Evolutionary conservation across 106 monocot genomes (phyloP), one percentile per base, ranked within the genome.

Genomic region (Platanthera zijinensis): DNA sequence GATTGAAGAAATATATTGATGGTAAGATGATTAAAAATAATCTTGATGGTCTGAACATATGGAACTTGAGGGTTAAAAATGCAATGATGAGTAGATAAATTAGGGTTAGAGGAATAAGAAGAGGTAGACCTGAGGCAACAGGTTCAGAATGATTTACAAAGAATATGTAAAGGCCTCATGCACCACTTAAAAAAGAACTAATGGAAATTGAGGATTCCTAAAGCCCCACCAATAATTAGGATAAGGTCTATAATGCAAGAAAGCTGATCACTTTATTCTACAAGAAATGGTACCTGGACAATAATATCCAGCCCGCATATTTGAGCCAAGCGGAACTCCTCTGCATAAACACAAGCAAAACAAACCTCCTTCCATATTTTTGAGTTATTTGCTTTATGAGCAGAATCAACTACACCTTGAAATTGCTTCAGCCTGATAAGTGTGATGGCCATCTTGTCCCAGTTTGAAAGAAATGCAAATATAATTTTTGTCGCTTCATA

Each of bases 311-410:
- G 84, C 67, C 96, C 92, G 83, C 93, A 93, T 52, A 96, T 96
- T 73, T 96, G 96, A 8, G 96, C 96, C 82, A 96, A 74, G 3
- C 96, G 90, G 78, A 96, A 96, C 81, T 96, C 96, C 78, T 96
- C 96, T 48, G 96, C 96, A 82, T 96, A 90, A 48, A 96, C 96
- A 81, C 96, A 96, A 72, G 96, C 93, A 85, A 96, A 96, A 73
- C 96, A 96, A 74, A 96, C 96, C 81, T 96, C 96, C 81, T 96
- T 96, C 96, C 96, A 96, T 78, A 93, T 96, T 84, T 93, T 96
- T 48, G 96, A 76, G 61, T 93, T 96, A 77, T 96, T 96, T 73
- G 96, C 96, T 78, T 96, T 96, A 61, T 93, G 92, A 84, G 96
- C 96, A 48, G 96, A 92, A 86, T 96, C 96, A 84, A 96, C 96